phyloP scores from a whole-genome alignment of 1,139 yeast genomes.

The Pichia sp. region DNA sequence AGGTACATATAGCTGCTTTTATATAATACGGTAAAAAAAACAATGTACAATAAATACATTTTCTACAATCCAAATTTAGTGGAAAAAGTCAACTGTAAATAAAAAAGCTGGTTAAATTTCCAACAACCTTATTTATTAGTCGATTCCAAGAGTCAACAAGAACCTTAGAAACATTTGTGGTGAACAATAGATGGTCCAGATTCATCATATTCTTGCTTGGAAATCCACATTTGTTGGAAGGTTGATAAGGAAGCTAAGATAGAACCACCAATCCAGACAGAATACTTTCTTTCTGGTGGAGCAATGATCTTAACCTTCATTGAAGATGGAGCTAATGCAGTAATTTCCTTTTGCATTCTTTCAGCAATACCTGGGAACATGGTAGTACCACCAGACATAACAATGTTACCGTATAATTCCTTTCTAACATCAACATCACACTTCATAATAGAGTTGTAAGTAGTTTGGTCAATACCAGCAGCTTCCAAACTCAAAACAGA shows the following conservation, averaged over 20 bases:
- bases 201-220: conserved; percentile 99
- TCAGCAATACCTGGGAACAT: conserved; percentile 99
- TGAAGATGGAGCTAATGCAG: conserved; percentile 98
- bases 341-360: conserved; percentile 99
- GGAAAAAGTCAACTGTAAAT: too few relatives aligned
- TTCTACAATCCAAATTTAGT: too few relatives aligned
- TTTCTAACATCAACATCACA: conserved; percentile 99
- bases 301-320: conserved; percentile 99
- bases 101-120: too few relatives aligned
- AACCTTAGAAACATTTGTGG: conserved; percentile 95
- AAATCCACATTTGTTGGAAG: conserved; percentile 99
- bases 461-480: conserved; percentile 99
- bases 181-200: conserved; percentile 99
- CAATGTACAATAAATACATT: not conserved
- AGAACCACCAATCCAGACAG: conserved; percentile 99
- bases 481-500: conserved; percentile 96
- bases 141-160: too few relatives aligned
- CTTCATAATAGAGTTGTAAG: conserved; percentile 98
- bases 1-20: not conserved
- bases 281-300: conserved; percentile 99
- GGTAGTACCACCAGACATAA: conserved; percentile 99
- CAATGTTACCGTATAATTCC: conserved; percentile 98
- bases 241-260: conserved; percentile 97
- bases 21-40: not conserved
- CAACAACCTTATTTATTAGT: too few relatives aligned